phyloP scores from a whole-genome alignment of 352 stramenopile species.

The Pythium rishiriense region DNA sequence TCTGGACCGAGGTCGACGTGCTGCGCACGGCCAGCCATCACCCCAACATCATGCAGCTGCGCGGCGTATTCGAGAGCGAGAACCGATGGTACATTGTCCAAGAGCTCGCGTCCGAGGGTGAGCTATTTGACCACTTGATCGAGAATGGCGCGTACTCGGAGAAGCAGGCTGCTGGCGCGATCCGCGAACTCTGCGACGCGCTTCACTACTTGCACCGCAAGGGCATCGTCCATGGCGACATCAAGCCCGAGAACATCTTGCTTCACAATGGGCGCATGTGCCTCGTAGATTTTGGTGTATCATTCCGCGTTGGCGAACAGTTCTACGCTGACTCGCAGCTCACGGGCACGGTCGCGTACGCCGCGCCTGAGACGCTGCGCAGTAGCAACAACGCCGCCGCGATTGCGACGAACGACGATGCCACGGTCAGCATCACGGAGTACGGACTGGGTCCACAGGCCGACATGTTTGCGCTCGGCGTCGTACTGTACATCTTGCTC shows the following conservation, averaged over 20 bases:
- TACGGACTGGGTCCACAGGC: conserved; percentile 70
- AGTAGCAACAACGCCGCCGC: conserved; percentile 31
- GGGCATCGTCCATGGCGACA: conserved; percentile 85
- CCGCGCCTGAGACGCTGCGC: conserved; percentile 68
- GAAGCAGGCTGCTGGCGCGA: conserved; percentile 62
- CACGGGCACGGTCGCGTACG: conserved; percentile 76
- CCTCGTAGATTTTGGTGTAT: conserved; percentile 87
- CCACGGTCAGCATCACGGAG: conserved; percentile 16
- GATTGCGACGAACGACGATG: conserved; percentile 25
- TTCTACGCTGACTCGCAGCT: conserved; percentile 75
- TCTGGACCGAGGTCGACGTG: conserved; percentile 84
- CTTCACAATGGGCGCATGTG: conserved; percentile 73
- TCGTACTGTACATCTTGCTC: conserved; percentile 86
- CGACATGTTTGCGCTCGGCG: conserved; percentile 82
- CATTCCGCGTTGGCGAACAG: conserved; percentile 74
- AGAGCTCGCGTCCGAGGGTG: conserved; percentile 80
- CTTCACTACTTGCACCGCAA: conserved; percentile 87
- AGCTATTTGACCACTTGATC: conserved; percentile 88
- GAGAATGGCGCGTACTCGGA: conserved; percentile 87
- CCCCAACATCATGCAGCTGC: conserved; percentile 79
- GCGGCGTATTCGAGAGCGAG: conserved; percentile 72
- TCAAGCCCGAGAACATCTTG: conserved; percentile 90
- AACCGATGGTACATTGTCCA: conserved; percentile 82
- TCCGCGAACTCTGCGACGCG: conserved; percentile 75
- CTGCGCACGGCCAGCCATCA: conserved; percentile 69